These are phyloP conservation scores for Podila minutissima DNA, from an alignment of 192 early-diverging fungal genomes.

Conservation along the genomic window DNA sequence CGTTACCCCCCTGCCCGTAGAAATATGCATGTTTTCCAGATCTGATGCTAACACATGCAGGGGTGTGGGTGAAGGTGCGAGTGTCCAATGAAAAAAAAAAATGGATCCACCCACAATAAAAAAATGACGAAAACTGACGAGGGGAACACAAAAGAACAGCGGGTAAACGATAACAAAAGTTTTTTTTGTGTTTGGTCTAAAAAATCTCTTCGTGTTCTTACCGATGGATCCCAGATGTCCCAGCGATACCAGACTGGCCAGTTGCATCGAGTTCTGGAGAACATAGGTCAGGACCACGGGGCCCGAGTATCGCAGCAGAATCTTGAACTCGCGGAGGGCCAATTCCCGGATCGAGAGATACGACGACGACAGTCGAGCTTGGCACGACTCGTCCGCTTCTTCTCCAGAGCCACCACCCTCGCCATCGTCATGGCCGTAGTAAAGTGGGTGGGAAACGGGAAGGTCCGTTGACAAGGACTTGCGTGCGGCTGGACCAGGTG, in stretches of 20 bases:
- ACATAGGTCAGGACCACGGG: conserved; percentile 72
- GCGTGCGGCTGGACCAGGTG: not conserved
- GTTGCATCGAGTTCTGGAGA: conserved; percentile 73
- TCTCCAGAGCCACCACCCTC: not conserved
- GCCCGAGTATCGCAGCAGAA: conserved; percentile 48
- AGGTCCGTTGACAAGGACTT: conserved; percentile 17
- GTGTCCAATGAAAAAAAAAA: too few relatives aligned
- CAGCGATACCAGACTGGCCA: conserved; percentile 70
- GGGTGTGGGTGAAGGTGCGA: too few relatives aligned
- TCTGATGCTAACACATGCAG: too few relatives aligned
- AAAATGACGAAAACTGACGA: too few relatives aligned
- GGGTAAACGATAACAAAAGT: too few relatives aligned
- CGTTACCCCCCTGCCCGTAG: too few relatives aligned
- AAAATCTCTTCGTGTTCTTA: not conserved
- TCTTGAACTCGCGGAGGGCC: conserved; percentile 26
- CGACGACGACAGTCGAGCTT: not conserved
- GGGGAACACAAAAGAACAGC: too few relatives aligned
- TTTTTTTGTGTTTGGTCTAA: too few relatives aligned
- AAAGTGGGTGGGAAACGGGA: not conserved
- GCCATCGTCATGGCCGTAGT: not conserved
- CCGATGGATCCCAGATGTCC: conserved; percentile 64
- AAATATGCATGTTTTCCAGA: too few relatives aligned
- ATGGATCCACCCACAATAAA: too few relatives aligned
- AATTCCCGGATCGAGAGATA: conserved; percentile 19
- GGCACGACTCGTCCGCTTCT: not conserved